Percentiles rank a stretch among this genome's conserved stretches.
Conservation (phyloP, 495 filamentous ascomycete genomes). For the Tuber indicum region DNA sequence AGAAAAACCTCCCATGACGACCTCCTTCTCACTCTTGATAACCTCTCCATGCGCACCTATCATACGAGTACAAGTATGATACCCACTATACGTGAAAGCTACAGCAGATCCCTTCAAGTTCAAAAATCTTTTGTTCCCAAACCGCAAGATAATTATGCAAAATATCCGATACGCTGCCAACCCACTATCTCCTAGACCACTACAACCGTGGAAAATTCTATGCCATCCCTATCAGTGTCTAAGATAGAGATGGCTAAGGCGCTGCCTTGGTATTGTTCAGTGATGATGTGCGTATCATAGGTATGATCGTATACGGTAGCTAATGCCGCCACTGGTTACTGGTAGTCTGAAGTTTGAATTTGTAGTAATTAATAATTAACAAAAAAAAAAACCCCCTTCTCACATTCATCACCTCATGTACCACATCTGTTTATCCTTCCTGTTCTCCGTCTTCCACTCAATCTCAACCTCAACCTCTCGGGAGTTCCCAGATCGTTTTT, state of each 20-base stretch:
- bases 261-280: no score
- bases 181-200: no score
- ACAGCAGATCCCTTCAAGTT: not conserved
- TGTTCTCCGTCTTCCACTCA: constrained; percentile 34
- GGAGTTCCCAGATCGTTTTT: constrained; percentile 39
- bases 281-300: no score
- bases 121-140: not conserved
- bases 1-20: not conserved
- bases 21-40: not conserved
- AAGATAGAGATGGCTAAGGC: no score
- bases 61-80: not conserved
- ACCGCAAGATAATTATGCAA: not conserved
- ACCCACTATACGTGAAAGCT: not conserved
- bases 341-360: no score
- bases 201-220: no score
- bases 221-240: no score
- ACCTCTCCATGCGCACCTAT: not conserved
- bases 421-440: constrained; percentile 38
- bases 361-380: no score
- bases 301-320: no score
- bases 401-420: constrained; percentile 32
- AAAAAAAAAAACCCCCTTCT: constrained; percentile 13
- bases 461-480: constrained; percentile 42
- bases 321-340: no score
- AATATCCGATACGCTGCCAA: not conserved